Evolutionary conservation across 2,329 filamentous ascomycete genomes (phyloP), one percentile per base, ranked within the genome.

Genomic region (Aspergillus unguis): DNA sequence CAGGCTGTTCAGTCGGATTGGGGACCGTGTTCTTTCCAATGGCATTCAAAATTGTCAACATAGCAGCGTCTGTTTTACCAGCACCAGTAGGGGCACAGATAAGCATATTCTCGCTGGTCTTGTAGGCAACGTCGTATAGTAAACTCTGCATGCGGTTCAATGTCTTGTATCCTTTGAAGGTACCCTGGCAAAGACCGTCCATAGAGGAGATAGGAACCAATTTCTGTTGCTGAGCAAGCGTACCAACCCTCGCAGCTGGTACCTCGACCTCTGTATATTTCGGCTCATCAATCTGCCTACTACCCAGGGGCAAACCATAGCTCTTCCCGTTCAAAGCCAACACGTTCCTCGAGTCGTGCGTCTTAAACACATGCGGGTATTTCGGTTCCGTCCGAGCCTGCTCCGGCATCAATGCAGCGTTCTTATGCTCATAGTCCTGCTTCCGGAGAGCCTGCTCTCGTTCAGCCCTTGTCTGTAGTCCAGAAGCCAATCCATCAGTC

Each of bases 71-170:
- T 1, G 94, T 99, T 80, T 99, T 99, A 84, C 94, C 94, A 56
- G 92, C 92, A 83, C 94, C 94, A 49, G 94, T 99, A 4, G 94
- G 94, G 25, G 94, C 94, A 71, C 94, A 99, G 54, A 99, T 95
- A 47, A 99, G 83, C 92, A 99, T 96, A 62, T 99, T 99, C 73
- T 99, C 94, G 65, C 85, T 96, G 2, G 90, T 96, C 69, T 87
- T 90, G 74, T 99, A 97, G 0, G 92, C 94, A 4, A 99, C 90
- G 1, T 91, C 91, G 64, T 96, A 96, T 0, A 97, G 89, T 44
- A 99, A 78, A 69, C 92, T 97, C 75, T 99, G 94, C 95, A 99
- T 99, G 28, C 95, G 87, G 66, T 99, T 99, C 54, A 99, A 80
- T 3, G 88, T 76, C 72, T 92, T 92, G 77, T 99, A 99, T 0